These are phyloP conservation scores for Gentiana macrophylla DNA, from an alignment of 257 asterid species.

Conservation along the genomic window DNA sequence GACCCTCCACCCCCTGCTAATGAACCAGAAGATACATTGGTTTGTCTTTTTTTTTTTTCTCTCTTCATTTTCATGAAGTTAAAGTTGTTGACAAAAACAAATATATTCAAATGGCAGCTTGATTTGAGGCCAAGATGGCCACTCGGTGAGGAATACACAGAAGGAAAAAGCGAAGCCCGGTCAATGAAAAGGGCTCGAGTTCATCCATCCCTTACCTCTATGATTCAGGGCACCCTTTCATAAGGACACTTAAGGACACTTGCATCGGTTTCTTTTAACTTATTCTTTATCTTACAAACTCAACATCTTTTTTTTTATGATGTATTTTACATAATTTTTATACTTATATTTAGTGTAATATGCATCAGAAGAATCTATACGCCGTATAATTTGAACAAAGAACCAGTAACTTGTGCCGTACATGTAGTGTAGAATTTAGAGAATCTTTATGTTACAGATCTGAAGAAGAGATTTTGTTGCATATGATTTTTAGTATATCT, in stretches of 20 bases:
- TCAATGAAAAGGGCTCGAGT: constrained; percentile 68
- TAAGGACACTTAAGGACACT: background rate
- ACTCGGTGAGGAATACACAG: constrained; percentile 73
- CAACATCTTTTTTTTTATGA: too few species aligned
- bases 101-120: constrained; percentile 36
- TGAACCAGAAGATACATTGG: constrained; percentile 85
- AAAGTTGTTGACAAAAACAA: background rate
- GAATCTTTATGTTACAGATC: too few species aligned
- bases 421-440: too few species aligned
- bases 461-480: too few species aligned
- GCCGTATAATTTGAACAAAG: too few species aligned
- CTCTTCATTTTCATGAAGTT: background rate
- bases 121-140: constrained; percentile 99
- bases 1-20: constrained; percentile 92
- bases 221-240: constrained; percentile 53
- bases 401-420: too few species aligned
- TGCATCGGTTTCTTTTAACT: too few species aligned
- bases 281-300: too few species aligned
- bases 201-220: constrained; percentile 92
- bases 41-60: constrained; percentile 24
- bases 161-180: constrained; percentile 91
- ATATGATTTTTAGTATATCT: too few species aligned
- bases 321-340: too few species aligned
- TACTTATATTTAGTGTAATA: too few species aligned
- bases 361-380: too few species aligned